A percentile compares a stretch with the other conserved stretches of the same genome.
These are phyloP conservation scores for Penicillium taxi DNA, from an alignment of 495 filamentous ascomycete species.

Conservation along the genomic window DNA sequence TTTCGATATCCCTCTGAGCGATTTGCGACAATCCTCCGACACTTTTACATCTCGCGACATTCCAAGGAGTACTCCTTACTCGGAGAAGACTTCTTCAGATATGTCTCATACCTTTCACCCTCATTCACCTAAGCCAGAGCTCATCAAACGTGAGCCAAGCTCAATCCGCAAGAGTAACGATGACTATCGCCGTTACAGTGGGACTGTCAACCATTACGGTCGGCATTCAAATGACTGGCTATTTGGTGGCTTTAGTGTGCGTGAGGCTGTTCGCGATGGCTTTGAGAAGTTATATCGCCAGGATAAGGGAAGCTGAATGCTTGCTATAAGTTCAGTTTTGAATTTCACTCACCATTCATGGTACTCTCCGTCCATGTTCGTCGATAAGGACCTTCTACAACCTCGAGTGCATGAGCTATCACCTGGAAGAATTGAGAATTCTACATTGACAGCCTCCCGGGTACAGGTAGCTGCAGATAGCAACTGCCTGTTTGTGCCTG, in stretches of 20 bases:
- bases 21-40: constrained; percentile 9
- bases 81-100: constrained; percentile 8
- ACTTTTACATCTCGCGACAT: constrained; percentile 17
- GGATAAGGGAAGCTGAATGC: constrained; percentile 21
- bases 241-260: constrained; percentile 42
- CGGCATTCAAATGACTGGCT: constrained; percentile 45
- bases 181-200: constrained; percentile 34
- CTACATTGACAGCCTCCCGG: background rate
- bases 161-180: constrained; percentile 23
- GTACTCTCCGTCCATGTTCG: background rate
- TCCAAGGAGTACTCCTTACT: no score
- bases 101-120: constrained; percentile 17
- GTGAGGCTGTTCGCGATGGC: constrained; percentile 38
- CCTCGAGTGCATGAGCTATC: no score
- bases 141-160: constrained; percentile 13
- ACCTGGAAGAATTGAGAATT: no score
- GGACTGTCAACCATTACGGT: constrained; percentile 39
- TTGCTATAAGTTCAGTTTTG: background rate
- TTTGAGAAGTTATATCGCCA: constrained; percentile 44
- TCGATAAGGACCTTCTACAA: no score
- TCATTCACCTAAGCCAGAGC: constrained; percentile 13
- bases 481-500: no score
- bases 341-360: background rate
- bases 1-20: constrained; percentile 11
- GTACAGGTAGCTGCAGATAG: no score